phyloP scores from a whole-genome alignment of 2,329 filamentous ascomycete genomes.

The Arthrobotrys iridis region DNA sequence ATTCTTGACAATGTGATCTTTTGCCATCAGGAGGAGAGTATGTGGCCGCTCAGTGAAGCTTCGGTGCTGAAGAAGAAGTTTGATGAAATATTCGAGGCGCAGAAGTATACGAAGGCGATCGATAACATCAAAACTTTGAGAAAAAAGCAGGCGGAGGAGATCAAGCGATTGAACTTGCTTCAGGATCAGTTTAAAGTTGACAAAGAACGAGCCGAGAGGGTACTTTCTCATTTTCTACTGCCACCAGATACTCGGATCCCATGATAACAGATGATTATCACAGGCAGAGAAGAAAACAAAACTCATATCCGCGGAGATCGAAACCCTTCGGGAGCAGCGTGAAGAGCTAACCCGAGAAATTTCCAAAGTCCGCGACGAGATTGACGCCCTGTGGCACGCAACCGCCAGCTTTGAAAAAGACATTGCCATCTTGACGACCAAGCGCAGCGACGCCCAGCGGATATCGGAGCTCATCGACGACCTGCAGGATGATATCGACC shows the following conservation, averaged over 20 bases:
- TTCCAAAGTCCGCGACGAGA: constrained; percentile 30
- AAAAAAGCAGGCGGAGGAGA: constrained; percentile 81
- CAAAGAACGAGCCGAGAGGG: constrained; percentile 82
- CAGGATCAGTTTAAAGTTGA: constrained; percentile 82
- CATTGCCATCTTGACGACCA: constrained; percentile 17
- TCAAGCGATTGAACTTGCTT: constrained; percentile 76
- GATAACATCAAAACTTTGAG: constrained; percentile 89
- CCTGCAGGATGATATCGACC: constrained; percentile 35
- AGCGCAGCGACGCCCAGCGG: constrained; percentile 11
- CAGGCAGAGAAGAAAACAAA: constrained; percentile 45
- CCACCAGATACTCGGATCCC: not conserved
- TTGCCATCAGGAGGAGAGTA: constrained; percentile 96
- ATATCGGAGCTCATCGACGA: constrained; percentile 31
- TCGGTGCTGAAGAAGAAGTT: constrained; percentile 88
- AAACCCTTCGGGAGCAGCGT: constrained; percentile 34
- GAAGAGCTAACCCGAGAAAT: constrained; percentile 48
- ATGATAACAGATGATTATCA: not conserved
- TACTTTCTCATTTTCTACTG: not conserved
- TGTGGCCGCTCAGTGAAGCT: constrained; percentile 96
- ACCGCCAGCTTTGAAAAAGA: constrained; percentile 38
- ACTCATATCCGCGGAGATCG: constrained; percentile 37
- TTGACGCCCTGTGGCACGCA: constrained; percentile 20
- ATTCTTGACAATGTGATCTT: constrained; percentile 96
- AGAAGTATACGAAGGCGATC: constrained; percentile 97
- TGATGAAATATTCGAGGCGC: constrained; percentile 95